Evolutionary conservation across 75 land plant genomes (phyloP).

Genomic region (Sequoia sempervirens): DNA sequence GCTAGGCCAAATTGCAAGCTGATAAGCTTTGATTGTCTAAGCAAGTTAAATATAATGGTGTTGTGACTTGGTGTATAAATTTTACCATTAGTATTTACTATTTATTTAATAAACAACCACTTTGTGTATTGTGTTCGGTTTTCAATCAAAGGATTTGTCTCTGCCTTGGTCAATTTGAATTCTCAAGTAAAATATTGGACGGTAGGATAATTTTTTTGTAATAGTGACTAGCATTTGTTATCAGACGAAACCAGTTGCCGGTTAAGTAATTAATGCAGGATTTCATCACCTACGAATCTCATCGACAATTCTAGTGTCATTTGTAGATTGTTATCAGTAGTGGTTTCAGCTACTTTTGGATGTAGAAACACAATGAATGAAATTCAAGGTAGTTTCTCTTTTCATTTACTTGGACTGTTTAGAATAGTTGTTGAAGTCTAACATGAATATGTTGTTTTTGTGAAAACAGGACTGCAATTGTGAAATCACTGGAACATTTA

Average conservation of each 20-base stretch:
- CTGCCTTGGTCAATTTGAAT: not conserved
- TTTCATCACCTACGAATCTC: not conserved
- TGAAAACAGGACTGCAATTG: conserved; percentile 52
- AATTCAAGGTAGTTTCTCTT: not conserved
- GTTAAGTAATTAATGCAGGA: not conserved
- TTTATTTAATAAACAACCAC: not conserved
- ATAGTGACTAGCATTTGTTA: not conserved
- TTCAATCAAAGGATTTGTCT: not conserved
- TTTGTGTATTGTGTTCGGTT: not conserved
- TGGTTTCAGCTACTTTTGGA: not conserved
- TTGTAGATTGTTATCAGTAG: not conserved
- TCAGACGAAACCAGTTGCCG: not conserved
- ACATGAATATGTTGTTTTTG: not conserved
- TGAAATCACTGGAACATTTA: conserved; percentile 82
- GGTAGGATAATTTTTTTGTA: not conserved
- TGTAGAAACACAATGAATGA: not conserved
- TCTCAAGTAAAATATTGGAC: not conserved
- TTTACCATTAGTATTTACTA: not conserved
- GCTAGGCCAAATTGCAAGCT: not conserved
- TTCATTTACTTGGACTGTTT: not conserved
- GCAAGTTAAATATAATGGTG: not conserved
- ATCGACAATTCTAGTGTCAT: not conserved
- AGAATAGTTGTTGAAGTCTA: not conserved
- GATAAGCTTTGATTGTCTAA: not conserved
- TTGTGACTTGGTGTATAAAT: not conserved